Evolutionary conservation across 306 rosid genomes (phyloP), one percentile per base, ranked within the genome.

Genomic region (Astragalus glycyphyllos): DNA sequence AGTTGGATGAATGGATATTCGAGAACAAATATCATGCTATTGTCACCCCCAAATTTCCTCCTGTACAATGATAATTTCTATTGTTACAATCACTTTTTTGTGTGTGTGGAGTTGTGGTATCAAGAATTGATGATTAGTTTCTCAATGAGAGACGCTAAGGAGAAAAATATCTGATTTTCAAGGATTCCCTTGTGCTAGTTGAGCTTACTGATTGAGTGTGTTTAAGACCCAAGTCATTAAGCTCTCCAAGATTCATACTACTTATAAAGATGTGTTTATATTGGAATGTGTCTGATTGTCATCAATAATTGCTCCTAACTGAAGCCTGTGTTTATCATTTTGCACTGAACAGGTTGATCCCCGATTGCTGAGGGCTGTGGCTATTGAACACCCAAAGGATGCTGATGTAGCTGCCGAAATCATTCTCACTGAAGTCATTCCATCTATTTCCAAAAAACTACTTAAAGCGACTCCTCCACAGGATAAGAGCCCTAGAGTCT

Each of bases 301-400:
- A 68, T 45, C 32, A 14, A 11, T 47, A 45, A 6, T 15, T 51
- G 47, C 12, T 38, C 61, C 23, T 51, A 13, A 7, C 58, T 77
- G 56, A 58, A 11, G 53, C 13, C 47, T 11, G 32, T 56, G 12
- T 50, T 58, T 32, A 35, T 60, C 60, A 12, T 72, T 73, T 50
- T 66, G 20, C 59, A 17, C 13, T 67, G 17, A 29, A 17, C 68
- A 94, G 97, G 80, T 94, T 44, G 97, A 94, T 77, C 31, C 79
- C 57, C 82, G 97, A 69, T 53, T 91, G 40, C 84, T 94, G 67
- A 89, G 82, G 88, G 97, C 96, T 35, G 96, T 94, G 47, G 96
- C 99, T 29, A 82, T 87, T 68, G 99, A 94, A 70, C 81, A 89
- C 65, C 68, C 95, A 1, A 86, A 77, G 63, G 95, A 94, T 87